These are phyloP conservation scores for Aphanomyces euteiches DNA, from an alignment of 352 stramenopile species.

Conservation along the genomic window DNA sequence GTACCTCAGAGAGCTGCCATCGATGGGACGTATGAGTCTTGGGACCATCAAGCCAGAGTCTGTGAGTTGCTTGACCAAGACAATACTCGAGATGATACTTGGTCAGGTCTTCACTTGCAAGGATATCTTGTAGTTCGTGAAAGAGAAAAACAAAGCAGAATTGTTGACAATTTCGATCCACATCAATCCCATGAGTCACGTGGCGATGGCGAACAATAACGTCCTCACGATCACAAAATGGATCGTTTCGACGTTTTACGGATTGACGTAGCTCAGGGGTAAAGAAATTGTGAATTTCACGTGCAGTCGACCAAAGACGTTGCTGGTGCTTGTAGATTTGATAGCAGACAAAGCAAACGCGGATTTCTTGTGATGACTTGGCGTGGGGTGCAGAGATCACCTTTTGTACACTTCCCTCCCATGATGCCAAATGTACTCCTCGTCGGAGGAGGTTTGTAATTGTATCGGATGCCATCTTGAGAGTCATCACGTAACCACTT, in stretches of 20 bases:
- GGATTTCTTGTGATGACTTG: constrained; percentile 47
- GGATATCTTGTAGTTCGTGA: constrained; percentile 74
- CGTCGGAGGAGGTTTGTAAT: constrained; percentile 65
- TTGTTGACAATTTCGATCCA: constrained; percentile 70
- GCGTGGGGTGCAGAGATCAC: constrained; percentile 39
- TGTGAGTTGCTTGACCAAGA: constrained; percentile 54
- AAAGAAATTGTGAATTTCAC: constrained; percentile 19
- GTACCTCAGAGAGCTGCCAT: constrained; percentile 70
- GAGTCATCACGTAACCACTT: constrained; percentile 62
- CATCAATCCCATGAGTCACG: constrained; percentile 39
- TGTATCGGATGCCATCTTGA: constrained; percentile 72
- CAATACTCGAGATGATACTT: constrained; percentile 82
- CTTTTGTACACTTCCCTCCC: constrained; percentile 54
- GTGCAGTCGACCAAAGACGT: not conserved
- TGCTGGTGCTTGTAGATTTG: constrained; percentile 69
- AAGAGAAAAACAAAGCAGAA: constrained; percentile 78
- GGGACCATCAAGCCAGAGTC: constrained; percentile 66
- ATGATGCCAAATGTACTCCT: constrained; percentile 45
- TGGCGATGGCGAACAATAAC: constrained; percentile 31
- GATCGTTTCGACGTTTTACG: not conserved
- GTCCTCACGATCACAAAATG: constrained; percentile 26
- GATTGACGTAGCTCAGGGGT: not conserved
- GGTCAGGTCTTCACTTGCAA: constrained; percentile 44
- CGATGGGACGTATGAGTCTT: constrained; percentile 76
- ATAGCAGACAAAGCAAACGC: constrained; percentile 72